Evolutionary conservation across 805 yeast genomes (phyloP), one percentile per base, ranked within the genome.

Genomic region (Kodamaea nitidulidarum): DNA sequence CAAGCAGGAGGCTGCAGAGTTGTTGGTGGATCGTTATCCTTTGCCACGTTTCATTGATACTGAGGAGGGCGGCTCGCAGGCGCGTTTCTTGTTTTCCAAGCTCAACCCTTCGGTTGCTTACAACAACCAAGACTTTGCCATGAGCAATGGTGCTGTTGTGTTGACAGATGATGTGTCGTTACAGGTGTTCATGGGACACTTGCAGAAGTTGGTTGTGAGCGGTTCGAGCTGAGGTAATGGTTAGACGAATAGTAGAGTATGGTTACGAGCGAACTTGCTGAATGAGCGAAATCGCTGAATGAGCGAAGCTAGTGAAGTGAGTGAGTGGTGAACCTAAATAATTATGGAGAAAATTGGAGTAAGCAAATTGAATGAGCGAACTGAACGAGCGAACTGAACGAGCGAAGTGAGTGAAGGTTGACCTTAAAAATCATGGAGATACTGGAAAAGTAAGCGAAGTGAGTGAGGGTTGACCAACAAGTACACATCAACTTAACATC

Each of bases 61-160:
- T 43, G 97, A 91, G 60, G 97, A 91, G 53, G 98, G 98, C 54
- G 97, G 96, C 40, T 90, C 97, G 11, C 99, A 93, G 67, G 97
- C 98, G 2, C 81, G 99, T 67, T 93, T 93, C 74, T 74, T 93
- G 63, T 80, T 88, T 63, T 87, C 97, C 20, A 93, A 88, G 66
- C 78, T 93, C 62, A 93, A 95, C 63, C 98, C 98, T 29, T 84
- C 96, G 34, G 88, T 85, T 47, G 82, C 90, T 28, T 84, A 84
- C 58, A 80, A 82, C 59, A 76, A 78, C 48, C 65, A 72, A 35
- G 80, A 77, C 37, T 70, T 69, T 46, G 65, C 67, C 25, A 47
- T 59, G 37, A 61, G 68, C 36, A 67, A 66, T 42, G 71, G 78
- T 40, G 87, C 93, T 10, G 85, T 87, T 50, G 97, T 93, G 35